Evolutionary conservation across 208 protist species (phyloP).

Genomic region (Plasmodiophora brassicae): DNA sequence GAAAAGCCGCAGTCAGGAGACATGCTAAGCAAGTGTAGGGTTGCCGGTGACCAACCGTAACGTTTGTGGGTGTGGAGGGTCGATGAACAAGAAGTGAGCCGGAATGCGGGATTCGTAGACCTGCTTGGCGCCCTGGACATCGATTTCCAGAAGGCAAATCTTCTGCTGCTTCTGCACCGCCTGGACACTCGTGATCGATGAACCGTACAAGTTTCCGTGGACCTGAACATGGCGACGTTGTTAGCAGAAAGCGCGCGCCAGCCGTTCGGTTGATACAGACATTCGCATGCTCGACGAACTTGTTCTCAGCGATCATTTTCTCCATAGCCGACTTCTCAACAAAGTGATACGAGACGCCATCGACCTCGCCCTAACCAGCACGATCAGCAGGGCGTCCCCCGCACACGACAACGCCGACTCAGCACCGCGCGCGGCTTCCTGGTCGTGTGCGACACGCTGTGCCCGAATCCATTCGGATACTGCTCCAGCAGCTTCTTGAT

Average conservation of each 20-base stretch:
- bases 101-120: constrained; percentile 51
- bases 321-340: constrained; percentile 52
- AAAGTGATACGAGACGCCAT: constrained; percentile 64
- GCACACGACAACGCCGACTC: neutral
- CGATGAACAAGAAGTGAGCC: constrained; percentile 56
- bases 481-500: constrained; percentile 57
- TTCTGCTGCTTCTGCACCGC: constrained; percentile 47
- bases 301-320: constrained; percentile 54
- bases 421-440: constrained; percentile 56
- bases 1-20: no score
- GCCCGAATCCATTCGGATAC: constrained; percentile 63
- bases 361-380: constrained; percentile 41
- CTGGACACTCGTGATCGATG: constrained; percentile 48
- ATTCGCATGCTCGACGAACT: constrained; percentile 64
- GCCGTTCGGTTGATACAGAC: constrained; percentile 33
- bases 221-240: neutral
- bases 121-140: constrained; percentile 62
- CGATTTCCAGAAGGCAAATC: constrained; percentile 65
- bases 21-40: no score
- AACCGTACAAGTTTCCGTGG: constrained; percentile 69
- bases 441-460: constrained; percentile 67
- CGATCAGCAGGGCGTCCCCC: neutral
- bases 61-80: constrained; percentile 54
- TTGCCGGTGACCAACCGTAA: no score
- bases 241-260: neutral